Evolutionary conservation across 352 stramenopile species (phyloP).

Genomic region (Phytophthora citricola): DNA sequence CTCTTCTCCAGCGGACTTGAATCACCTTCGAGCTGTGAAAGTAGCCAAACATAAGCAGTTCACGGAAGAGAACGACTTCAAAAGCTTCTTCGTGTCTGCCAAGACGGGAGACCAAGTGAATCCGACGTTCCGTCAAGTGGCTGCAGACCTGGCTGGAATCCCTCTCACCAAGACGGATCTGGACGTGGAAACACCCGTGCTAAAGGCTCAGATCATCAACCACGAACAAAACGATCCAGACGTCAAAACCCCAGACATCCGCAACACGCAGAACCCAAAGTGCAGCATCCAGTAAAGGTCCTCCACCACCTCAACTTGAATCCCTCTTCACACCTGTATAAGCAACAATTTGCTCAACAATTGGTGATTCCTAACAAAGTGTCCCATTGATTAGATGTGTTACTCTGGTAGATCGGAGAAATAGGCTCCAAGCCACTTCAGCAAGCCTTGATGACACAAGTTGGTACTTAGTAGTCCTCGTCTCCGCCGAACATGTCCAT

Average conservation of each 20-base stretch:
- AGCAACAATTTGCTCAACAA: neutral
- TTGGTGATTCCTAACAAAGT: constrained; percentile 64
- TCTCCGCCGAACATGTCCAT: constrained; percentile 92
- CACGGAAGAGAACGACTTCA: constrained; percentile 93
- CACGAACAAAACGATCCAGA: constrained; percentile 91
- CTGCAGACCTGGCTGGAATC: constrained; percentile 85
- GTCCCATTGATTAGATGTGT: constrained; percentile 77
- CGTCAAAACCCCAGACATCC: constrained; percentile 84
- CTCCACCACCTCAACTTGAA: neutral
- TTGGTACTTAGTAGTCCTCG: constrained; percentile 84
- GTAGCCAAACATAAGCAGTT: constrained; percentile 92
- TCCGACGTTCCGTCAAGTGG: constrained; percentile 85
- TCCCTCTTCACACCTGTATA: neutral
- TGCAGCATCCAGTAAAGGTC: constrained; percentile 60
- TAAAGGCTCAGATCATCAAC: constrained; percentile 94
- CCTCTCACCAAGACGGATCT: constrained; percentile 85
- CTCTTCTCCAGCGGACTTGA: constrained; percentile 79
- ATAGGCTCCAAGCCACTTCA: constrained; percentile 3
- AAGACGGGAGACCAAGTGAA: constrained; percentile 95
- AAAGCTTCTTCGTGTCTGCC: constrained; percentile 93
- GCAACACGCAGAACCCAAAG: constrained; percentile 43
- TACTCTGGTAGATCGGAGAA: constrained; percentile 45
- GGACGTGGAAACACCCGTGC: constrained; percentile 82
- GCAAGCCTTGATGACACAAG: constrained; percentile 7
- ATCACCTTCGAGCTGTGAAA: constrained; percentile 91